These are phyloP conservation scores for Rhodotorula diobovata DNA, from an alignment of 768 basidiomycete genomes.

Conservation along the genomic window DNA sequence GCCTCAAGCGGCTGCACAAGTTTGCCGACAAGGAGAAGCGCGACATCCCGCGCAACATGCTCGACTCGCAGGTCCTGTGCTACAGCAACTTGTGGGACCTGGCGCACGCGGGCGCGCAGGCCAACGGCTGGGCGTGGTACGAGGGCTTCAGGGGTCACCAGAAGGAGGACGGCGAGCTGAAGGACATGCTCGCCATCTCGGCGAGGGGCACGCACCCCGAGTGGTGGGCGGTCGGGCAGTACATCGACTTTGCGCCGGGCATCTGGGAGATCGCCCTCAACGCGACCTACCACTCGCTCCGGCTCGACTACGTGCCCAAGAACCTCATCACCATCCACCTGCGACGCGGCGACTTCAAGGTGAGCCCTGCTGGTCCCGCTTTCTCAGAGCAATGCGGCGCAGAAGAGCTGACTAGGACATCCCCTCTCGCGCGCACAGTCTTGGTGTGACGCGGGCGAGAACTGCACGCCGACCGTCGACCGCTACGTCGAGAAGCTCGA, in stretches of 20 bases:
- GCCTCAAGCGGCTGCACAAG: conserved; percentile 1
- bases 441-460: conserved; percentile 19
- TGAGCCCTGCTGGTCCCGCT: too few relatives aligned
- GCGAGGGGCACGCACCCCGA: conserved; percentile 27
- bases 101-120: conserved; percentile 10
- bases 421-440: not conserved
- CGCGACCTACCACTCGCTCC: conserved; percentile 2
- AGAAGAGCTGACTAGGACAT: not conserved
- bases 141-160: conserved; percentile 19
- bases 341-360: conserved; percentile 8
- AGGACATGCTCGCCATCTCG: conserved; percentile 16
- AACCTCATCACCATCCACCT: conserved; percentile 29
- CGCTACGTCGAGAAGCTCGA: conserved; percentile 16
- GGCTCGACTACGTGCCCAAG: conserved; percentile 5
- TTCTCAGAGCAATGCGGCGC: too few relatives aligned
- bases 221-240: conserved; percentile 34
- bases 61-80: conserved; percentile 23
- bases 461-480: conserved; percentile 22
- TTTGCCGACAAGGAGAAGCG: conserved; percentile 10
- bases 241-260: conserved; percentile 24
- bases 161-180: not conserved
- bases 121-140: conserved; percentile 6
- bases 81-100: conserved; percentile 33
- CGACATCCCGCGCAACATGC: conserved; percentile 22
- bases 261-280: conserved; percentile 27